These are phyloP conservation scores for Gleditsia sinensis DNA, from an alignment of 306 rosid species.

Conservation along the genomic window DNA sequence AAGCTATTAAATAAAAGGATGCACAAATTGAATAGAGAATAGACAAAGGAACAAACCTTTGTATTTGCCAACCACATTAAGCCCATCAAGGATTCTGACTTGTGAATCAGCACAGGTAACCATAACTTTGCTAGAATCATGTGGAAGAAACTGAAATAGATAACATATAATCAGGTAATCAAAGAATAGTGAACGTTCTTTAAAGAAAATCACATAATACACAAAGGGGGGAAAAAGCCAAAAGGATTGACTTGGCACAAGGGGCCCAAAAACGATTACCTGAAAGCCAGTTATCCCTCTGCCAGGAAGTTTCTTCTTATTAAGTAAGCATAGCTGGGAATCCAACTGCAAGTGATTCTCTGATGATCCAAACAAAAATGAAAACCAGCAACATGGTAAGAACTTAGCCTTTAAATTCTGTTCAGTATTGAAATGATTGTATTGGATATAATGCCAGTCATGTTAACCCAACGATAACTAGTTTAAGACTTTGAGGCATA, in stretches of 20 bases:
- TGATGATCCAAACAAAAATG: constrained; percentile 53
- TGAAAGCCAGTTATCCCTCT: constrained; percentile 89
- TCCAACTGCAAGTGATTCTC: constrained; percentile 76
- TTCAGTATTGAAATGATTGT: constrained; percentile 13
- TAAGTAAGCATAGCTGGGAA: constrained; percentile 55
- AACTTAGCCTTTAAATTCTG: background rate
- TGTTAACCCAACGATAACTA: constrained; percentile 1
- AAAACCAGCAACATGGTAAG: constrained; percentile 29
- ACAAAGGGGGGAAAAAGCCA: background rate
- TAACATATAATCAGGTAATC: constrained; percentile 21
- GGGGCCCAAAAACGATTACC: constrained; percentile 45
- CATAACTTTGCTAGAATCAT: constrained; percentile 72
- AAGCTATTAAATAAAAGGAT: background rate
- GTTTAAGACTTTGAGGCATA: constrained; percentile 13
- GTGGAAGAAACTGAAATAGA: constrained; percentile 72
- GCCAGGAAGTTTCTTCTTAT: constrained; percentile 77
- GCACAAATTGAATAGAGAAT: background rate
- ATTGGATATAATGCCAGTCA: constrained; percentile 7
- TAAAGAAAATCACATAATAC: constrained; percentile 1
- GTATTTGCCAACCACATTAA: constrained; percentile 74
- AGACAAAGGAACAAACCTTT: constrained; percentile 56
- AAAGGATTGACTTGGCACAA: constrained; percentile 27
- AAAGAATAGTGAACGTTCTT: background rate
- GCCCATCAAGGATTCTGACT: constrained; percentile 84
- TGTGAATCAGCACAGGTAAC: constrained; percentile 86